These are phyloP conservation scores for Aspergillus cristatus DNA, from an alignment of 495 filamentous ascomycete genomes.

Conservation along the genomic window DNA sequence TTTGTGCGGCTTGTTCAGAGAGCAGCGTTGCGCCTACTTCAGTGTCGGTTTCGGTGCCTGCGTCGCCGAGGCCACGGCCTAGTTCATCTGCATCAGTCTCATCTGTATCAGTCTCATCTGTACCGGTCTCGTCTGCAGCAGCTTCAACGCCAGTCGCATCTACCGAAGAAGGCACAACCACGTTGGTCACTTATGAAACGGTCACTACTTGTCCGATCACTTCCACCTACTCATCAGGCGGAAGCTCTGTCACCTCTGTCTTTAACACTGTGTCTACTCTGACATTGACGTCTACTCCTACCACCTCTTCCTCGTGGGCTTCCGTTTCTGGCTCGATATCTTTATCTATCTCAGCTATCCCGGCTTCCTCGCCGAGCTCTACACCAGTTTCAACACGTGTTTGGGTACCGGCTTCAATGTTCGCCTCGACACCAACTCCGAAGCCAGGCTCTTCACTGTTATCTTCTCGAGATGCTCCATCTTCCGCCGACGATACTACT, in stretches of 20 bases:
- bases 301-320: slow-evolving; percentile 17
- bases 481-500: slow-evolving; percentile 6
- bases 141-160: slow-evolving; percentile 13
- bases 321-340: slow-evolving; percentile 3
- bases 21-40: background rate
- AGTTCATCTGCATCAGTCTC: background rate
- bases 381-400: no score
- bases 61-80: slow-evolving; percentile 1
- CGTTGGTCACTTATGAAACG: slow-evolving; percentile 25
- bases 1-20: no score
- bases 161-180: slow-evolving; percentile 16
- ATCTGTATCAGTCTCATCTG: slow-evolving; percentile 2
- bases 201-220: slow-evolving; percentile 38
- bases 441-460: no score
- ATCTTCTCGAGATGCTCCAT: no score
- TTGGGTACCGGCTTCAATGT: no score
- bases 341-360: no score
- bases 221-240: slow-evolving; percentile 23
- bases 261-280: slow-evolving; percentile 24
- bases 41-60: no score
- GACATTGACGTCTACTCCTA: slow-evolving; percentile 20
- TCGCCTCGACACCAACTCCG: no score
- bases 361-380: no score
- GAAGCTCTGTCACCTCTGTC: slow-evolving; percentile 21
- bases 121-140: slow-evolving; percentile 20